Percentiles rank a stretch among this genome's conserved stretches.
These are phyloP conservation scores for Fraxinus ornus DNA, from an alignment of 305 asterid genomes.

Conservation along the genomic window DNA sequence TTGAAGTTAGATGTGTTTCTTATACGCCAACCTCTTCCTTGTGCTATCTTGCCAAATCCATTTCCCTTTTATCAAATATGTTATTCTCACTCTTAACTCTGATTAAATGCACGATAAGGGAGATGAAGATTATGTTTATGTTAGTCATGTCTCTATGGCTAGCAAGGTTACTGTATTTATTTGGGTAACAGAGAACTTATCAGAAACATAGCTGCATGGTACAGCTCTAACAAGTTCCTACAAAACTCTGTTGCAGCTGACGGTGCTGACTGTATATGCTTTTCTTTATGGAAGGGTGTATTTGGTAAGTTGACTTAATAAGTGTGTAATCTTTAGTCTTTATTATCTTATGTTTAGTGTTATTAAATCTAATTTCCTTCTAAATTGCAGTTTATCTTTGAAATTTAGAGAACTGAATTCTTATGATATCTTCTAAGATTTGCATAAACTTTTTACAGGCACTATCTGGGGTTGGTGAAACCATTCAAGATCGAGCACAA, in stretches of 20 bases:
- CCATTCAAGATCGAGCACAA: constrained; percentile 53
- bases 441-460: constrained; percentile 53
- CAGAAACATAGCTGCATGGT: not conserved
- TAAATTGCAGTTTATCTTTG: constrained; percentile 8
- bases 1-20: not conserved
- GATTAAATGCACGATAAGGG: not conserved
- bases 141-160: not conserved
- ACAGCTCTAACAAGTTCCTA: constrained; percentile 20
- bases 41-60: not conserved
- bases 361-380: constrained; percentile 19
- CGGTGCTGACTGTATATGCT: constrained; percentile 79
- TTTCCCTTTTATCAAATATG: not conserved
- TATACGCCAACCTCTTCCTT: not conserved
- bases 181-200: not conserved
- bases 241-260: constrained; percentile 65
- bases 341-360: constrained; percentile 4
- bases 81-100: not conserved
- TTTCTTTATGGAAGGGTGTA: constrained; percentile 94
- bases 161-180: not conserved
- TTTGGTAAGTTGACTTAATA: constrained; percentile 60
- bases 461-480: constrained; percentile 91
- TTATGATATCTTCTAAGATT: constrained; percentile 26
- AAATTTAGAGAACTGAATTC: not conserved
- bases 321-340: constrained; percentile 12
- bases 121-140: not conserved